Evolutionary conservation across 2,329 filamentous ascomycete species (phyloP).

Genomic region (Trichoderma gracile): DNA sequence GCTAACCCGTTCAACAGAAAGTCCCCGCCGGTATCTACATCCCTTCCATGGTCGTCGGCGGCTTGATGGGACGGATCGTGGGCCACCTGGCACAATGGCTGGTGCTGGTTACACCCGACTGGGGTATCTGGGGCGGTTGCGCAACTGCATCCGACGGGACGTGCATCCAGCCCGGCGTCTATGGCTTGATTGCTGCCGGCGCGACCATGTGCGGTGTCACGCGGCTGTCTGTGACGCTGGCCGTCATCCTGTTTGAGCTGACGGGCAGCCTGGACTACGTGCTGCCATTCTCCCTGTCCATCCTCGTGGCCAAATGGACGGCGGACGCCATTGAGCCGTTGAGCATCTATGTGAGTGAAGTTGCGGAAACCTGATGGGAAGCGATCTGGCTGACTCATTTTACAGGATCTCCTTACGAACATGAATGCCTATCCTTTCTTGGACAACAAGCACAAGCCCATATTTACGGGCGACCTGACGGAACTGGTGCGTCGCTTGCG

Average conservation of each 20-base stretch:
- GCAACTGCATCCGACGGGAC: constrained; percentile 69
- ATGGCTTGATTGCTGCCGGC: constrained; percentile 89
- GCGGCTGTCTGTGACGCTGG: constrained; percentile 85
- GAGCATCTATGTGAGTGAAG: constrained; percentile 75
- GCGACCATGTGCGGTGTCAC: constrained; percentile 99
- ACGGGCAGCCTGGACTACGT: constrained; percentile 96
- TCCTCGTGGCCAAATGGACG: constrained; percentile 97
- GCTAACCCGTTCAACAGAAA: constrained; percentile 56
- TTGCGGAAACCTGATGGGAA: neutral
- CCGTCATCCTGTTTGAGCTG: constrained; percentile 92
- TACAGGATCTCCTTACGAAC: constrained; percentile 81
- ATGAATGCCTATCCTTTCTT: constrained; percentile 98
- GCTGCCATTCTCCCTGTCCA: constrained; percentile 86
- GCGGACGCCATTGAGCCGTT: constrained; percentile 91
- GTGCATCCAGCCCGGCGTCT: constrained; percentile 95
- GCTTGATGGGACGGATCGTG: constrained; percentile 82
- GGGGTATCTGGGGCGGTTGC: constrained; percentile 74
- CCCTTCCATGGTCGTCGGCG: constrained; percentile 97
- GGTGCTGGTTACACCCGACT: constrained; percentile 71
- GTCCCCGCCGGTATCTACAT: constrained; percentile 97
- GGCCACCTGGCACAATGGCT: constrained; percentile 83
- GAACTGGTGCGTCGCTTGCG: constrained; percentile 81
- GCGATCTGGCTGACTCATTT: constrained; percentile 26
- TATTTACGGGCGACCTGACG: constrained; percentile 84
- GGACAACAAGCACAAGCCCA: constrained; percentile 91